These are phyloP conservation scores for Moesziomyces parantarcticus DNA, from an alignment of 1,284 basidiomycete species.

Conservation along the genomic window DNA sequence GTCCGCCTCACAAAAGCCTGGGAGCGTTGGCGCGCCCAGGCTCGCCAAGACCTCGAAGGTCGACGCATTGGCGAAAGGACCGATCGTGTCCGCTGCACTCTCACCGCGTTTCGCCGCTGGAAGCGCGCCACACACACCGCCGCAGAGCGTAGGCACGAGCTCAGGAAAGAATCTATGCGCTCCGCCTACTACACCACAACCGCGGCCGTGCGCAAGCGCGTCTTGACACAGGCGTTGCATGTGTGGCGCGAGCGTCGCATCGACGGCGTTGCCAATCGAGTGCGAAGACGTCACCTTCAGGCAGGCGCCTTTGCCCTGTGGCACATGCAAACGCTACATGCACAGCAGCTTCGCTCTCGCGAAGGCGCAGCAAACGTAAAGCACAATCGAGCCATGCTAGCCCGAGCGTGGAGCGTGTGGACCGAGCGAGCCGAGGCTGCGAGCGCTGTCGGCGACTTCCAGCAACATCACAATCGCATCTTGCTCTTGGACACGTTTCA, in stretches of 20 bases:
- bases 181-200: conserved; percentile 35
- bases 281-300: conserved; percentile 39
- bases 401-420: conserved; percentile 28
- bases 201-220: conserved; percentile 8
- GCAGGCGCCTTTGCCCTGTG: conserved; percentile 48
- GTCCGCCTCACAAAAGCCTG: conserved; percentile 29
- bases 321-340: conserved; percentile 31
- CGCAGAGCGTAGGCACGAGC: conserved; percentile 27
- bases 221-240: conserved; percentile 10
- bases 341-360: conserved; percentile 16
- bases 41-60: neutral
- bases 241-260: conserved; percentile 20
- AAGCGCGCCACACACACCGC: conserved; percentile 10
- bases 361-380: conserved; percentile 13
- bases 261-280: conserved; percentile 13
- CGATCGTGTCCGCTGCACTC: conserved; percentile 42
- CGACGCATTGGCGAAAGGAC: conserved; percentile 18
- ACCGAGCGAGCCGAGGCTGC: conserved; percentile 8
- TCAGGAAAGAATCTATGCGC: conserved; percentile 34
- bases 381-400: conserved; percentile 8
- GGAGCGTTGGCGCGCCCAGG: conserved; percentile 24
- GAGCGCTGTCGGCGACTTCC: conserved; percentile 15
- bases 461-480: conserved; percentile 20
- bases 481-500: conserved; percentile 12
- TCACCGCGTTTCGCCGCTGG: conserved; percentile 49